Evolutionary conservation across 768 basidiomycete species (phyloP), one percentile per base, ranked within the genome.

Genomic region (Tulasnella sp.): DNA sequence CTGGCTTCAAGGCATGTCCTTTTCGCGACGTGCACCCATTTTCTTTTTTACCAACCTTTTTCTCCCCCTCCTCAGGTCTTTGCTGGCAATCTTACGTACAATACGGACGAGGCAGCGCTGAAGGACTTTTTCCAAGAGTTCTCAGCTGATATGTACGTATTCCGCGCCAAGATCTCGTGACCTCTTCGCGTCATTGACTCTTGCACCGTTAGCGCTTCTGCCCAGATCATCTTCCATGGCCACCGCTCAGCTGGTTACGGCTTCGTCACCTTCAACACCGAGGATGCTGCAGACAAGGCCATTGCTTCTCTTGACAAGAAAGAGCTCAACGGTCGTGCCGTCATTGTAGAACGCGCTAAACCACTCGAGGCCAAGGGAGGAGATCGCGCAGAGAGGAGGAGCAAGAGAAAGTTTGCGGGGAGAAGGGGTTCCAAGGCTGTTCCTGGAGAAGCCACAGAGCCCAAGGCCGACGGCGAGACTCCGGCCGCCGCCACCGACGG

Each of bases 41-140:
- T 2, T 34, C 49, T 77, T 79, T 76, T 58, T 49, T 17, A 22
- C 69, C 7, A 9, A 39, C n/a, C 58, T 25, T 17, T 52, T 25
- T n/a, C 6, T 34, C 37, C 37, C 45, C 19, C 72, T 71, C 34
- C 70, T 29, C 80, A 96, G 94, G 93, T 95, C 86, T 96, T 96
- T 84, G 93, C 91, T 82, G 95, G 95, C 81, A 97, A 97, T 86
- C 94, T 97, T 87, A 90, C 93, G 86, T 97, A 96, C 85, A 87
- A 90, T 82, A 94, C 93, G 80, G 93, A 92, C 87, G 93, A 94
- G 88, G 92, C 94, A 85, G 93, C 93, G 90, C 91, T 97, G 86
- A 92, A 89, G 91, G 86, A 92, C 84, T 92, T 97, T 88, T 97
- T 96, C 88, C 91, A 88, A 84, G 91, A 92, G 83, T 91, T 94